Evolutionary conservation across 352 stramenopile genomes (phyloP), one percentile per base, ranked within the genome.

Genomic region (Phytophthora foliorum): DNA sequence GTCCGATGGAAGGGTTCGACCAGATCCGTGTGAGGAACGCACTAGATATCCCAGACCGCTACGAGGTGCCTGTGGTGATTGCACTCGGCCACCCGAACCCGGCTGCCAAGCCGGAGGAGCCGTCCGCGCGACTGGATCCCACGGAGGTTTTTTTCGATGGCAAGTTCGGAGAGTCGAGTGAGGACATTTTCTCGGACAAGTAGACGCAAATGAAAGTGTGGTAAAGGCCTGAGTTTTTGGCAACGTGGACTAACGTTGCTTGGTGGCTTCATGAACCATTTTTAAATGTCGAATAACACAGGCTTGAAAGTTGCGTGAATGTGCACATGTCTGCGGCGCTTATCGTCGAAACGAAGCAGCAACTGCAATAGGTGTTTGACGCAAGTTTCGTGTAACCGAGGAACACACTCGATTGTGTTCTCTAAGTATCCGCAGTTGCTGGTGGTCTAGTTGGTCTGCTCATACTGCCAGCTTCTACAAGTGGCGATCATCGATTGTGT

Each of bases 91-190:
- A 93, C 57, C 64, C 86, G 7, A 77, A 79, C 34, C 63, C 70
- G 34, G 38, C 49, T 45, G 52, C 45, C 9, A 60, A 57, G 31
- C 64, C 50, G 0, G 56, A 59, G 36, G 69, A 74, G 27, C 69
- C 49, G 10, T 88, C 84, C 6, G 77, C 64, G 39, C 81, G 89
- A 8, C 69, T 96, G 14, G 45, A 79, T 16, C 83, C 78, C 7
- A 84, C 77, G 3, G 80, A 94, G 52, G 60, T 97, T 17, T 96
- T 97, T 63, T 97, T 95, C 32, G 83, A 93, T 60, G 88, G 87
- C 55, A 94, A 92, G 57, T 96, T 95, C 62, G 90, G 90, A 44
- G 50, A 81, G 17, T 90, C 83, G 4, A 89, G 77, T 55, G 72
- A 81, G 19, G 66, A 78, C 41, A 70, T 93, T 64, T 91, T 95